Percentiles rank a stretch among this genome's conserved stretches.
These are phyloP conservation scores for Voacanga thouarsii DNA, from an alignment of 257 asterid species.

Conservation along the genomic window DNA sequence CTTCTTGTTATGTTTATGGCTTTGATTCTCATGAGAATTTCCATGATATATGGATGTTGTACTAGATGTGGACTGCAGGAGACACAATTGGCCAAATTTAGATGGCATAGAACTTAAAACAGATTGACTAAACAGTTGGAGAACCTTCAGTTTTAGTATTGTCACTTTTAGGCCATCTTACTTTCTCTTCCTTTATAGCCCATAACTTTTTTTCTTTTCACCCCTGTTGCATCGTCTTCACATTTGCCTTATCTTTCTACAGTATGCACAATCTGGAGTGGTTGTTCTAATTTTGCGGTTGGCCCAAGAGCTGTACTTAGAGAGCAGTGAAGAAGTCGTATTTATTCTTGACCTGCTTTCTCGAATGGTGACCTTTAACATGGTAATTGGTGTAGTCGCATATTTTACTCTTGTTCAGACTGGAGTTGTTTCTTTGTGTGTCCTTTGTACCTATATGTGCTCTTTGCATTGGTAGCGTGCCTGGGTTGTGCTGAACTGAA, in stretches of 20 bases:
- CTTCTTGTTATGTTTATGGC: too few relatives aligned
- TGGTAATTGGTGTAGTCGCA: conserved; percentile 46
- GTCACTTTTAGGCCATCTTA: background rate
- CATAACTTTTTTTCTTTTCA: background rate
- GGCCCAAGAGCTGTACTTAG: conserved; percentile 55
- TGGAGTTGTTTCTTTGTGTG: background rate
- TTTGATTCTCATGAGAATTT: background rate
- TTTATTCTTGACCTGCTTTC: conserved; percentile 69
- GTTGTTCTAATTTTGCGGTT: conserved; percentile 70
- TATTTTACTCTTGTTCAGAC: conserved; percentile 15
- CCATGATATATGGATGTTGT: background rate
- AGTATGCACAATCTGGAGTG: conserved; percentile 83
- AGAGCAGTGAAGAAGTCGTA: conserved; percentile 49
- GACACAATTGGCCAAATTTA: background rate
- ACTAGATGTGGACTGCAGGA: background rate
- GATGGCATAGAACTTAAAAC: background rate
- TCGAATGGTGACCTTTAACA: conserved; percentile 69
- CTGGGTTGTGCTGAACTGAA: background rate
- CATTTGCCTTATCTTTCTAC: conserved; percentile 25
- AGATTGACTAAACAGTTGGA: background rate
- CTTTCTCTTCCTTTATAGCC: background rate
- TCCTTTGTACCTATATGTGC: background rate
- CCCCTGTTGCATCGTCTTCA: background rate
- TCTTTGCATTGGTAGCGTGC: background rate
- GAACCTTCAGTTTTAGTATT: background rate